A percentile compares a stretch with the other conserved stretches of the same genome.
phyloP scores from a whole-genome alignment of 352 stramenopile species.

The Ophiocytium majus region DNA sequence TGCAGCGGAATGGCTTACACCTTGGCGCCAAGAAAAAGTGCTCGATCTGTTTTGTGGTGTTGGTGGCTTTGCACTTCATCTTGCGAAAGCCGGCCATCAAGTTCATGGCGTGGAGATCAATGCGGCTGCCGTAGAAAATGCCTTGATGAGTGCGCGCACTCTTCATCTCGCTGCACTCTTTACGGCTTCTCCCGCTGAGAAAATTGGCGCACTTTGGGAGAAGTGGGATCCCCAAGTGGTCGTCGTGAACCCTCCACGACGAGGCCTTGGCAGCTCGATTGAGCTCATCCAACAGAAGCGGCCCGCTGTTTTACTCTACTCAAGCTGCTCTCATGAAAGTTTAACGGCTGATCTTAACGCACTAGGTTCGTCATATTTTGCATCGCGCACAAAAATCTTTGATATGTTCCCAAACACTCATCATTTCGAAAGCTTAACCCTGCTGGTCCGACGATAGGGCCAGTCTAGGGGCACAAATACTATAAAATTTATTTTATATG shows the following conservation, averaged over 20 bases:
- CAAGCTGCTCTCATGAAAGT: background rate
- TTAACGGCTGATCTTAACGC: background rate
- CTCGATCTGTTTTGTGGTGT: background rate
- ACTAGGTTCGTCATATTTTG: background rate
- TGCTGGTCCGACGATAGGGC: background rate
- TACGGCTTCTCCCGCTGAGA: background rate
- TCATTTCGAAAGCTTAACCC: background rate
- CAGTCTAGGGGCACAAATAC: too few species aligned
- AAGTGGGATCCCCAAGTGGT: background rate
- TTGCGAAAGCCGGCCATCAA: background rate
- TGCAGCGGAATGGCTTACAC: background rate
- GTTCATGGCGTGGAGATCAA: background rate
- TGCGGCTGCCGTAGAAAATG: background rate
- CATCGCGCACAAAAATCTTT: background rate
- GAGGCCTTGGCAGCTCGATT: background rate
- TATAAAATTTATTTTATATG: too few species aligned
- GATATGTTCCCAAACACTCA: slow-evolving; percentile 11
- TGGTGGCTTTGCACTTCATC: background rate
- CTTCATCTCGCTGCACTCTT: background rate
- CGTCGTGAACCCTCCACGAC: background rate
- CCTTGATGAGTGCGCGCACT: background rate
- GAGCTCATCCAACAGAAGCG: background rate
- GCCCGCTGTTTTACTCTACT: background rate
- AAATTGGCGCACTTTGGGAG: background rate
- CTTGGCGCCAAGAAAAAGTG: background rate